Evolutionary conservation across 768 basidiomycete genomes (phyloP), one percentile per base, ranked within the genome.

Genomic region (Lentinula detonsa): DNA sequence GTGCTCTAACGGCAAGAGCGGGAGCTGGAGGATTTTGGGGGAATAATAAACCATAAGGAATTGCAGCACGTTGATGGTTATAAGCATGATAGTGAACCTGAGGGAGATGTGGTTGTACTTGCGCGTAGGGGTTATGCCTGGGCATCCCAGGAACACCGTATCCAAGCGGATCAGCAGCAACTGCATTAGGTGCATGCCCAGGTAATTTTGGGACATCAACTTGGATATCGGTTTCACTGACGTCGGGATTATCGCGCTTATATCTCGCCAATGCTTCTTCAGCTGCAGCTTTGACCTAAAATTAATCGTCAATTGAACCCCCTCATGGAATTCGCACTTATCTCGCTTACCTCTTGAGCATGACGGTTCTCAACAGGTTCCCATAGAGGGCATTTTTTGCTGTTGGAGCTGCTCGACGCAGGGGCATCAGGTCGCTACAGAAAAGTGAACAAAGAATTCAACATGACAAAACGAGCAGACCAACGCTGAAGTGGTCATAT

Each of bases 401-500:
- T 67, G 37, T 13, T 59, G n/a, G 39, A 23, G 40, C 49, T 48
- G 57, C 59, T 33, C 59, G 63, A 54, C 62, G 58, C 62, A 62
- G 50, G 5, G 53, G 46, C 53, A 46, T 40, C 37, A 39, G 34
- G 18, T 9, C 49, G 61, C 60, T 56, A 37, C 45, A 16, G 40
- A 55, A 16, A 67, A 66, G 2, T 69, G 65, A 33, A 40, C 60
- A 8, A 53, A 64, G 23, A 61, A 61, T 58, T 60, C 57, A 58
- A 48, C 34, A 58, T 23, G 39, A 43, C 49, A 42, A 37, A 16
- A 31, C 3, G 31, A 37, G 46, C 15, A 62, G 23, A 64, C 46
- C 69, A 77, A 35, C 67, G 82, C 78, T 70, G 68, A 93, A 93
- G 67, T 94, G 92, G 0, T 91, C 86, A 66, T 93, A 93, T 1